Percentiles rank a stretch among this genome's conserved stretches.
phyloP scores from a whole-genome alignment of 1,139 yeast species.

The Lodderomyces oxycetoniae region DNA sequence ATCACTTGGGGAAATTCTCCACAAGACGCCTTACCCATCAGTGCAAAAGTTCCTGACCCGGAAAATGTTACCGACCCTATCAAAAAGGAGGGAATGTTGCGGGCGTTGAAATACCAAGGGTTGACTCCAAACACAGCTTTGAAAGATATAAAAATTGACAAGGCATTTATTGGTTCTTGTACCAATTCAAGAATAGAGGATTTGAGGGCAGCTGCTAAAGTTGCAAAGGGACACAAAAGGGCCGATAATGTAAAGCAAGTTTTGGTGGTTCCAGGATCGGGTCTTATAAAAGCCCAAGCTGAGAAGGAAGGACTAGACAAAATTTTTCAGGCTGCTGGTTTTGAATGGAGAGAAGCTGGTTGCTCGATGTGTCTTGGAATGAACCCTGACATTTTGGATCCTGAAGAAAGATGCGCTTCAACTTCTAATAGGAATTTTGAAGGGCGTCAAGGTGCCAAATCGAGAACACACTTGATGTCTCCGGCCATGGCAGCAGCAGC shows the following conservation, averaged over 20 bases:
- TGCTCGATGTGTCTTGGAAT: slow-evolving; percentile 99
- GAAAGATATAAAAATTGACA: slow-evolving; percentile 69
- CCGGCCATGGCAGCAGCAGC: slow-evolving; percentile 99
- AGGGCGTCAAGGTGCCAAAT: slow-evolving; percentile 96
- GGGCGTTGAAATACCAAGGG: slow-evolving; percentile 92
- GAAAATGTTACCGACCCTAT: slow-evolving; percentile 53
- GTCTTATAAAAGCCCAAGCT: slow-evolving; percentile 87
- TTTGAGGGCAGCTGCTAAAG: slow-evolving; percentile 89
- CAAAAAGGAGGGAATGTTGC: slow-evolving; percentile 77
- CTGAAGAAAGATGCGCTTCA: slow-evolving; percentile 96
- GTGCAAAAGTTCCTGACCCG: slow-evolving; percentile 89
- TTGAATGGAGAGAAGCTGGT: slow-evolving; percentile 99
- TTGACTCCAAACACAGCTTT: slow-evolving; percentile 78
- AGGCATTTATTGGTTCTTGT: slow-evolving; percentile 96
- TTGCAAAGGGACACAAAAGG: slow-evolving; percentile 84
- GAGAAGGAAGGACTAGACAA: slow-evolving; percentile 92
- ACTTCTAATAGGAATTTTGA: slow-evolving; percentile 98
- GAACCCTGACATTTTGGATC: slow-evolving; percentile 95
- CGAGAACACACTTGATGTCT: slow-evolving; percentile 97
- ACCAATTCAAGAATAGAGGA: slow-evolving; percentile 98
- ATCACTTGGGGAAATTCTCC: slow-evolving; percentile 99
- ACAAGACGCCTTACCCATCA: slow-evolving; percentile 94
- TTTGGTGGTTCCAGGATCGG: slow-evolving; percentile 95
- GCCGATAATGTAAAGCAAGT: slow-evolving; percentile 80
- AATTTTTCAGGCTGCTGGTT: slow-evolving; percentile 86